Evolutionary conservation across 2,329 filamentous ascomycete species (phyloP).

Genomic region (Byssothecium circinans): DNA sequence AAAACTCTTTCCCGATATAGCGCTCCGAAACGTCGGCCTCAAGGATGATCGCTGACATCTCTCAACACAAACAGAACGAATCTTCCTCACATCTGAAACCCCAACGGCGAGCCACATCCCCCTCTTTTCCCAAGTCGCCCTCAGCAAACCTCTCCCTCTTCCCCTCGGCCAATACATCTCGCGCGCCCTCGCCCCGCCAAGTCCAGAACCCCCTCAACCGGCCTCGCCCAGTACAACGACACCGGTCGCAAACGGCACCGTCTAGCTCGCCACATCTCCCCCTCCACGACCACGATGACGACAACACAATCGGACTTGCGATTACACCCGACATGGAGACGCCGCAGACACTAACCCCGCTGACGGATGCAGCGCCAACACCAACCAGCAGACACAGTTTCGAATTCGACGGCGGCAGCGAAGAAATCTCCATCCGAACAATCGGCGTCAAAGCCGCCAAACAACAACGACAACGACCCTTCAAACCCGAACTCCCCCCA

Average conservation of each 20-base stretch:
- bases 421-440: not conserved
- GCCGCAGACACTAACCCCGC: not conserved
- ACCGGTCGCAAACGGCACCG: constrained; percentile 34
- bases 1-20: constrained; percentile 1
- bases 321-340: constrained; percentile 2
- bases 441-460: not conserved
- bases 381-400: not conserved
- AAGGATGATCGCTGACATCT: constrained; percentile 4
- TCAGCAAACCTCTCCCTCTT: constrained; percentile 38
- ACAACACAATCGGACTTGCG: constrained; percentile 4
- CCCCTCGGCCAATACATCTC: constrained; percentile 25
- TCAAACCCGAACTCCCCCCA: not conserved
- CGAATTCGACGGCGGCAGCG: not conserved
- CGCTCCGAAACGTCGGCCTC: not conserved
- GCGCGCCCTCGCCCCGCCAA: constrained; percentile 31
- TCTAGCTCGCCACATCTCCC: constrained; percentile 28
- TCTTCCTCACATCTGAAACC: constrained; percentile 17
- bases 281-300: not conserved
- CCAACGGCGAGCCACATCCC: constrained; percentile 39
- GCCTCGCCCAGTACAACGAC: constrained; percentile 28
- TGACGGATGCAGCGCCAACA: not conserved
- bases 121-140: constrained; percentile 28
- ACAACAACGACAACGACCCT: not conserved
- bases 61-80: constrained; percentile 18
- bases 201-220: constrained; percentile 15